These are phyloP conservation scores for Tetracladium maxilliforme DNA, from an alignment of 2,329 filamentous ascomycete species.

Conservation along the genomic window DNA sequence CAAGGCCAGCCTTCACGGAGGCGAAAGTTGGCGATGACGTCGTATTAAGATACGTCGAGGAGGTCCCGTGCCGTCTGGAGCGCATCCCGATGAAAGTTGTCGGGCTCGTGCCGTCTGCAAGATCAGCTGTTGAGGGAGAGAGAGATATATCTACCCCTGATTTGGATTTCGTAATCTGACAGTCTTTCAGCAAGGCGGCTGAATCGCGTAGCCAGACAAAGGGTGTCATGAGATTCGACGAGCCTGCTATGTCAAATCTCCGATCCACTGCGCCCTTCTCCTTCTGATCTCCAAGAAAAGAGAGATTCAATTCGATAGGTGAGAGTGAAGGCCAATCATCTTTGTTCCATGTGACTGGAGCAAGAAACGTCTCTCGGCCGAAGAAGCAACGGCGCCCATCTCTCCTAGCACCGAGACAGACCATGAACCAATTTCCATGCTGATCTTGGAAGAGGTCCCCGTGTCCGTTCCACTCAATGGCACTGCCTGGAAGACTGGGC, in stretches of 20 bases:
- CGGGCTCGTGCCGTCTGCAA: slow-evolving; percentile 2
- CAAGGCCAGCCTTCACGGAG: slow-evolving; percentile 7
- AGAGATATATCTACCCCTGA: slow-evolving; percentile 1
- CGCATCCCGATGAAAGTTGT: slow-evolving; percentile 7
- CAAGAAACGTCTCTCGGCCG: slow-evolving; percentile 18
- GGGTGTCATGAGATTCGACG: neutral
- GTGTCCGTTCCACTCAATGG: slow-evolving; percentile 27
- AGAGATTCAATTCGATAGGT: slow-evolving; percentile 6
- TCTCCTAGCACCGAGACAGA: slow-evolving; percentile 5
- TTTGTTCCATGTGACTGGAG: slow-evolving; percentile 11
- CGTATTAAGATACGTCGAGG: slow-evolving; percentile 1
- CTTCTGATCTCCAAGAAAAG: neutral
- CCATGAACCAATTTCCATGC: slow-evolving; percentile 7
- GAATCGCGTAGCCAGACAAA: slow-evolving; percentile 5
- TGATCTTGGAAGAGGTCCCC: slow-evolving; percentile 28
- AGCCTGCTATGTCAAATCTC: slow-evolving; percentile 1
- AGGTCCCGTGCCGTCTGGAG: slow-evolving; percentile 4
- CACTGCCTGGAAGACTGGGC: slow-evolving; percentile 18
- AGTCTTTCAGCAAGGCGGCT: too few species aligned
- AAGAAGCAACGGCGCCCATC: slow-evolving; percentile 11
- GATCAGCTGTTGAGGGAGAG: slow-evolving; percentile 2
- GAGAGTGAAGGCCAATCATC: slow-evolving; percentile 9
- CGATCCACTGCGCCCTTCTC: neutral
- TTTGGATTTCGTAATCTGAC: slow-evolving; percentile 3
- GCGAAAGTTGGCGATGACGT: neutral